phyloP scores from a whole-genome alignment of 305 asterid genomes.

The Coffea humblotiana region DNA sequence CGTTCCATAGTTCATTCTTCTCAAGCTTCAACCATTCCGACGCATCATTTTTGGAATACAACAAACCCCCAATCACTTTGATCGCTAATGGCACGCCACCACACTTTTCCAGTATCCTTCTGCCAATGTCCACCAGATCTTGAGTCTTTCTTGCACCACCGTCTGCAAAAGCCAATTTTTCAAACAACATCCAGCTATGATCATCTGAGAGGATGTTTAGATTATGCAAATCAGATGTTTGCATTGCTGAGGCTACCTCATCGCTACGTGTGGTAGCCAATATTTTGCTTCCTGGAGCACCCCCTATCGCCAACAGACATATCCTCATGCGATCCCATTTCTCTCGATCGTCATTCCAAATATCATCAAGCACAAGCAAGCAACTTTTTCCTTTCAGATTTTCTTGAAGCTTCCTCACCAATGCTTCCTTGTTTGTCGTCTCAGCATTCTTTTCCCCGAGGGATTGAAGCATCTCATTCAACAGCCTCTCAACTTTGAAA shows the following conservation, averaged over 20 bases:
- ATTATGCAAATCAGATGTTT: neutral
- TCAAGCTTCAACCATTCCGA: slow-evolving; percentile 22
- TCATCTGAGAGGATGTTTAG: neutral
- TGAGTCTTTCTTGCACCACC: slow-evolving; percentile 19
- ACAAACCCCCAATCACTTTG: slow-evolving; percentile 16
- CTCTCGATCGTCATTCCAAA: slow-evolving; percentile 18
- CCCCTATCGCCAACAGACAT: slow-evolving; percentile 15
- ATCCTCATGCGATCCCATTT: slow-evolving; percentile 18
- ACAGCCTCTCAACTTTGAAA: slow-evolving; percentile 3
- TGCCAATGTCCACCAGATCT: slow-evolving; percentile 16
- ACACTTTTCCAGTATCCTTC: slow-evolving; percentile 26
- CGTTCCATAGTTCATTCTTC: slow-evolving; percentile 12
- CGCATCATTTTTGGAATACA: slow-evolving; percentile 14
- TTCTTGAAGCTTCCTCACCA: neutral
- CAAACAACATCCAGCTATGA: neutral
- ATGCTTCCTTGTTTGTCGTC: neutral
- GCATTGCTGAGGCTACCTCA: slow-evolving; percentile 13
- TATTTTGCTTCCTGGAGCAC: slow-evolving; percentile 26
- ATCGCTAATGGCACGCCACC: slow-evolving; percentile 24
- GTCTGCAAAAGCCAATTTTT: slow-evolving; percentile 22
- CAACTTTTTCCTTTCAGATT: slow-evolving; percentile 15
- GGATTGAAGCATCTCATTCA: slow-evolving; percentile 13
- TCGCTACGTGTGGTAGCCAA: slow-evolving; percentile 25
- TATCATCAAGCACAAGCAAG: slow-evolving; percentile 27
- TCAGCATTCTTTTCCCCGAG: neutral